phyloP scores from a whole-genome alignment of 2,329 filamentous ascomycete genomes.

The Aspergillus niger region DNA sequence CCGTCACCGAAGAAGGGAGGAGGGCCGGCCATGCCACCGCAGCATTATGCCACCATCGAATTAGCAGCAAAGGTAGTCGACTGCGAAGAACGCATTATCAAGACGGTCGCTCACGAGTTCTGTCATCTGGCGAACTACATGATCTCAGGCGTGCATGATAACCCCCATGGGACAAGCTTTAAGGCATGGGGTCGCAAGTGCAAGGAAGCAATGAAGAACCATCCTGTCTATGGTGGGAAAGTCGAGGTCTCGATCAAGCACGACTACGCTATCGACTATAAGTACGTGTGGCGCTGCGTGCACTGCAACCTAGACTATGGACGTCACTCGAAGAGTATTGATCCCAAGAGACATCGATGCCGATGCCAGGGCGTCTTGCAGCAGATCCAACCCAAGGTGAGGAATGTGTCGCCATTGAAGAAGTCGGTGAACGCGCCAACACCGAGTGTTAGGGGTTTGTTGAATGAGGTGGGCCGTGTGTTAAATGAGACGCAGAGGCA shows the following conservation, averaged over 20 bases:
- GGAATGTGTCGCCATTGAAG: slow-evolving; percentile 44
- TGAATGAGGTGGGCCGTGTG: slow-evolving; percentile 11
- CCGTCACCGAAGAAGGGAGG: slow-evolving; percentile 8
- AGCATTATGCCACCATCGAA: slow-evolving; percentile 76
- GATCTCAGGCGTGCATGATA: slow-evolving; percentile 71
- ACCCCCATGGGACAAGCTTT: slow-evolving; percentile 83
- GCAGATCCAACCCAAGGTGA: slow-evolving; percentile 78
- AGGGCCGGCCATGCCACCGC: slow-evolving; percentile 19
- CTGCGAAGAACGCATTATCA: slow-evolving; percentile 73
- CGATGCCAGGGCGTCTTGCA: slow-evolving; percentile 72
- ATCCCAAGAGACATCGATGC: slow-evolving; percentile 70
- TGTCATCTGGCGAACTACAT: slow-evolving; percentile 94
- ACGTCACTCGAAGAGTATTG: slow-evolving; percentile 82
- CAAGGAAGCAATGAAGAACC: slow-evolving; percentile 35
- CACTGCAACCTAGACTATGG: slow-evolving; percentile 72
- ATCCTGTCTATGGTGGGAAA: slow-evolving; percentile 59
- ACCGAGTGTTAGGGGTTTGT: neutral
- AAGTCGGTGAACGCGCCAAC: neutral
- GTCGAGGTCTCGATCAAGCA: slow-evolving; percentile 88
- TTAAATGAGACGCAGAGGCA: neutral
- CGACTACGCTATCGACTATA: slow-evolving; percentile 85
- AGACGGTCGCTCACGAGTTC: slow-evolving; percentile 94
- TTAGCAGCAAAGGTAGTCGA: slow-evolving; percentile 87
- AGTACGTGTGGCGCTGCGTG: slow-evolving; percentile 82
- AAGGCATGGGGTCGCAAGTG: slow-evolving; percentile 64